Evolutionary conservation across 441 rosid genomes (phyloP).

Genomic region (Isatis lusitanica): DNA sequence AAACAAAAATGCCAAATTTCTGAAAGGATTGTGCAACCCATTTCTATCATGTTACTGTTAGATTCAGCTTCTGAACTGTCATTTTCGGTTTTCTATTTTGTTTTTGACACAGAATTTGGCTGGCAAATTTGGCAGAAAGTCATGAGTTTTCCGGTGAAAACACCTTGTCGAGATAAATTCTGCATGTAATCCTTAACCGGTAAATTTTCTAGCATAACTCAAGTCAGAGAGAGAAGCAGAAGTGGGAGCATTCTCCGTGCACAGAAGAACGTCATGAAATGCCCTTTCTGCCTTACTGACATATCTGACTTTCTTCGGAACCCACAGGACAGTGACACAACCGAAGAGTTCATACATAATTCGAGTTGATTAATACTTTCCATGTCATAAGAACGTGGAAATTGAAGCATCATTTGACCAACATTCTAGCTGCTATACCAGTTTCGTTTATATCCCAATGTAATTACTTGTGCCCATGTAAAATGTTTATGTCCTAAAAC

Average conservation of each 20-base stretch:
- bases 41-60: too few relatives aligned
- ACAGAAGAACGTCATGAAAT: constrained; percentile 58
- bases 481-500: not conserved
- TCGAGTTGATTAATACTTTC: too few relatives aligned
- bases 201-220: constrained; percentile 43
- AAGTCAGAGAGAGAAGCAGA: constrained; percentile 44
- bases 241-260: constrained; percentile 60
- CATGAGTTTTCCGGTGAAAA: constrained; percentile 49
- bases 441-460: too few relatives aligned
- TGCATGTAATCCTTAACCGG: constrained; percentile 48
- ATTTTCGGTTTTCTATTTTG: too few relatives aligned
- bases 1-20: too few relatives aligned
- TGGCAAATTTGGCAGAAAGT: constrained; percentile 48
- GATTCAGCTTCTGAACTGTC: too few relatives aligned
- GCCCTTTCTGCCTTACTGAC: constrained; percentile 66
- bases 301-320: constrained; percentile 61
- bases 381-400: too few relatives aligned
- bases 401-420: not conserved
- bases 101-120: too few relatives aligned
- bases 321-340: constrained; percentile 46
- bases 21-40: too few relatives aligned
- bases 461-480: not conserved
- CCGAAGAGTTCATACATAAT: too few relatives aligned
- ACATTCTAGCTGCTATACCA: too few relatives aligned
- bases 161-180: constrained; percentile 60